phyloP scores from a whole-genome alignment of 2,329 filamentous ascomycete species.

The Paraphaeosphaeria sporulosa region DNA sequence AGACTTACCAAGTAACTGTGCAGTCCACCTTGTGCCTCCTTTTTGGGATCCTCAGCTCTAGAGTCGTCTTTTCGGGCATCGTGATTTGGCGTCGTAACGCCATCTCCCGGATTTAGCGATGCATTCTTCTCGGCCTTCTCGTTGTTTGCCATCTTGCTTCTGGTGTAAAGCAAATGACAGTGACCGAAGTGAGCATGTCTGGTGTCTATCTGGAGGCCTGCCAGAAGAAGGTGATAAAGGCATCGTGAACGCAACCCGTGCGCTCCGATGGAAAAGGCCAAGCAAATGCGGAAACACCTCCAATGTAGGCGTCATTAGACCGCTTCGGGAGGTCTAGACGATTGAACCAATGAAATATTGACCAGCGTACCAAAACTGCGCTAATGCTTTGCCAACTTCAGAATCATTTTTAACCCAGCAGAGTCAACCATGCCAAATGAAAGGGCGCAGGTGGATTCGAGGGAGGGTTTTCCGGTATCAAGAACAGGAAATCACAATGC shows the following conservation, averaged over 20 bases:
- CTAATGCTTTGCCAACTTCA: background rate
- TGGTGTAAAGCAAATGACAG: background rate
- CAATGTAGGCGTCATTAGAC: slow-evolving; percentile 1
- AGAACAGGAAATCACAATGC: background rate
- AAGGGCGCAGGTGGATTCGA: background rate
- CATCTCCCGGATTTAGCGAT: slow-evolving; percentile 11
- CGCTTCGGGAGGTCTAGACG: slow-evolving; percentile 2
- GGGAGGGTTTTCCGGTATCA: background rate
- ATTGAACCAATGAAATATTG: slow-evolving; percentile 9
- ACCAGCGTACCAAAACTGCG: background rate
- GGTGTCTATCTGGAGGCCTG: background rate
- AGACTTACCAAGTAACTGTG: slow-evolving; percentile 34
- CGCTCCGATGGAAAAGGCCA: background rate
- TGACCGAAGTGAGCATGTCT: background rate
- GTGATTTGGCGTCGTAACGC: slow-evolving; percentile 11
- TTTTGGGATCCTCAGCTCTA: slow-evolving; percentile 8
- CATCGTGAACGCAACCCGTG: slow-evolving; percentile 6
- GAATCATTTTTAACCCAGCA: background rate
- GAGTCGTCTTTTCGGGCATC: slow-evolving; percentile 10
- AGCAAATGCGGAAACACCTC: background rate
- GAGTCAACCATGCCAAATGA: background rate
- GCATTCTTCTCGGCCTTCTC: slow-evolving; percentile 2
- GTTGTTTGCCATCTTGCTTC: slow-evolving; percentile 3
- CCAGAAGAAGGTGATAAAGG: background rate
- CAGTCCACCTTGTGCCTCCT: slow-evolving; percentile 28